Conservation (phyloP, 805 yeast genomes). For the Deakozyma indianensis region DNA sequence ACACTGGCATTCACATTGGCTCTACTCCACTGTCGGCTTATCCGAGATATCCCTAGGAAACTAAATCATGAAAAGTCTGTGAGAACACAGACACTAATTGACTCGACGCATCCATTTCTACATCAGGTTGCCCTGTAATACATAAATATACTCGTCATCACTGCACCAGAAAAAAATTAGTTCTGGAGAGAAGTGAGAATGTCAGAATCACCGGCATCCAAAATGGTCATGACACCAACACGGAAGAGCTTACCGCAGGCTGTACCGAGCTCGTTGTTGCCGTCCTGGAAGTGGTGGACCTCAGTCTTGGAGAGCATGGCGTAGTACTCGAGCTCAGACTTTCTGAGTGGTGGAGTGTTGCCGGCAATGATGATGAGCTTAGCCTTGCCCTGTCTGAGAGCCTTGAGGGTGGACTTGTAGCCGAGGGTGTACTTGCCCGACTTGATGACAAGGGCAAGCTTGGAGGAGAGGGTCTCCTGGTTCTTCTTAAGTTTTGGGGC, state of each 20-base stretch:
- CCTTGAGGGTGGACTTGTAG: slow-evolving; percentile 96
- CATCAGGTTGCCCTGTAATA: no score
- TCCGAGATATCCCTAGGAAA: no score
- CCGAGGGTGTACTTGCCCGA: slow-evolving; percentile 99
- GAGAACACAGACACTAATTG: no score
- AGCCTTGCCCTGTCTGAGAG: slow-evolving; percentile 98
- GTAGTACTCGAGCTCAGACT: slow-evolving; percentile 99
- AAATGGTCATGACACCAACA: slow-evolving; percentile 91
- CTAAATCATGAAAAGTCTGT: no score
- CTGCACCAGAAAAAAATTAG: not conserved
- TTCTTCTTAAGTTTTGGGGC: slow-evolving; percentile 91
- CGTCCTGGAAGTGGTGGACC: slow-evolving; percentile 98
- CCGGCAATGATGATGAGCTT: slow-evolving; percentile 96
- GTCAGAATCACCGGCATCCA: slow-evolving; percentile 99
- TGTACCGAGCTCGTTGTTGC: slow-evolving; percentile 99
- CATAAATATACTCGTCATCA: no score
- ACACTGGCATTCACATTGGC: no score
- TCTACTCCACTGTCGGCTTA: no score
- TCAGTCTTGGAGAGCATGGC: slow-evolving; percentile 98
- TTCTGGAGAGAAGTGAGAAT: slow-evolving; percentile 37
- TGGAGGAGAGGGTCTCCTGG: slow-evolving; percentile 92
- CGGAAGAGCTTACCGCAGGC: slow-evolving; percentile 99
- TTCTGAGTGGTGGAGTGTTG: slow-evolving; percentile 99
- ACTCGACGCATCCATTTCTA: no score
- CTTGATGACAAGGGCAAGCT: slow-evolving; percentile 95